Evolutionary conservation across 768 basidiomycete species (phyloP).

Genomic region (Erythrobasidium yunnanense): DNA sequence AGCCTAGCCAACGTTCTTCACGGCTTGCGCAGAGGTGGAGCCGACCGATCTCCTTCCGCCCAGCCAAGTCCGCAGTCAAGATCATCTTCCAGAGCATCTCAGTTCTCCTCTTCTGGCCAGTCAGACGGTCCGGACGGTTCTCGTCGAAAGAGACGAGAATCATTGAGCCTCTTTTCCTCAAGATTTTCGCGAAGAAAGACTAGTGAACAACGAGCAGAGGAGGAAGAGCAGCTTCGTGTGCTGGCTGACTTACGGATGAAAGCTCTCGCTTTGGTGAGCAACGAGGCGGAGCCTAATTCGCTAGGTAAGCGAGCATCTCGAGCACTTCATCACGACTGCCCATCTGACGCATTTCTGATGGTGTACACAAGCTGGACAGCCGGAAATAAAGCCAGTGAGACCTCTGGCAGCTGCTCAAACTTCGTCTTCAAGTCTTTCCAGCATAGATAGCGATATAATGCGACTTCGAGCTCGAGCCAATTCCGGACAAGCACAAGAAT

Average conservation of each 20-base stretch:
- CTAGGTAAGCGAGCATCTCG: too few relatives aligned
- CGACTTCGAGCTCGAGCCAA: too few relatives aligned
- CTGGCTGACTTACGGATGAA: constrained; percentile 9
- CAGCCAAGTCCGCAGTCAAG: not conserved
- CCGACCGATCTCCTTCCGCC: not conserved
- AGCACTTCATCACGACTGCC: too few relatives aligned
- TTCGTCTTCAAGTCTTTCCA: too few relatives aligned
- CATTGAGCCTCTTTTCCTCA: not conserved
- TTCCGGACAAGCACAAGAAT: too few relatives aligned
- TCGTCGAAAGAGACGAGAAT: not conserved
- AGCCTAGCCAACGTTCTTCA: not conserved
- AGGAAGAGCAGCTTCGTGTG: constrained; percentile 11
- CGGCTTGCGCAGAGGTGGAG: not conserved
- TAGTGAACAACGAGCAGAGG: not conserved
- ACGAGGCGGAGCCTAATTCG: too few relatives aligned
- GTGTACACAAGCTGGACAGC: too few relatives aligned
- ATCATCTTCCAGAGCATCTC: not conserved
- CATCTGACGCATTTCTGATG: too few relatives aligned
- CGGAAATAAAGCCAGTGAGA: too few relatives aligned
- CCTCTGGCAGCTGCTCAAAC: too few relatives aligned
- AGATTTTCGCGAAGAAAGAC: not conserved
- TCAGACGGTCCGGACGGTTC: not conserved
- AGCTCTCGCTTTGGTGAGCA: constrained; percentile 9
- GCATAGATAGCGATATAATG: too few relatives aligned
- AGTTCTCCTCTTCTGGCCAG: not conserved